Conservation (phyloP, 306 rosid species). For the Hippophae gyantsensis region DNA sequence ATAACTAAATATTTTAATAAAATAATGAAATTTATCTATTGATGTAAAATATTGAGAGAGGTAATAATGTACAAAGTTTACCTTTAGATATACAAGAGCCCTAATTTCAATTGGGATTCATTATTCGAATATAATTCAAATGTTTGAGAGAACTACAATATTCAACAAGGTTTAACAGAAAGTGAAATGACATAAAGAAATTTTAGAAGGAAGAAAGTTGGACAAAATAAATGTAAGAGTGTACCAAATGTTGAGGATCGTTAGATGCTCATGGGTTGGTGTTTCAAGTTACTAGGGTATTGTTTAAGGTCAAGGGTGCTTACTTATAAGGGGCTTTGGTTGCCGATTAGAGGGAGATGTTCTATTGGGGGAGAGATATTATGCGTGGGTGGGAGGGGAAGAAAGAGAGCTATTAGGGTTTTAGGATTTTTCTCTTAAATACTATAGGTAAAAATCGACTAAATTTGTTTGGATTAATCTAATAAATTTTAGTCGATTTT, state of each 20-base stretch:
- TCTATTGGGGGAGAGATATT: no score
- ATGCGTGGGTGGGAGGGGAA: no score
- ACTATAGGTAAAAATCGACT: no score
- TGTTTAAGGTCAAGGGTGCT: no score
- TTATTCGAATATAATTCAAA: conserved; percentile 41
- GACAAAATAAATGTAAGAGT: conserved; percentile 58
- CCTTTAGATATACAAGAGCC: conserved; percentile 42
- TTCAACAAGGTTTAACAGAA: conserved; percentile 8
- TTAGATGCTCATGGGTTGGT: no score
- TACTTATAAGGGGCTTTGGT: no score
- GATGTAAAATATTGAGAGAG: neutral
- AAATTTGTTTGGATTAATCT: no score
- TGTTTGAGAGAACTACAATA: conserved; percentile 58
- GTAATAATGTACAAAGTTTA: conserved; percentile 24
- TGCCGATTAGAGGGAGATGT: no score
- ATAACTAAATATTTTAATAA: conserved; percentile 31
- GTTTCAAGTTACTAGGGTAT: no score
- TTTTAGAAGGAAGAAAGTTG: neutral
- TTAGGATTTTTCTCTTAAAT: no score
- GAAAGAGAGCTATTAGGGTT: no score
- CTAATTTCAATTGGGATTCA: conserved; percentile 33
- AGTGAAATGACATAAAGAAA: neutral
- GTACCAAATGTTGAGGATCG: neutral
- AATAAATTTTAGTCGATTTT: no score
- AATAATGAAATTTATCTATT: conserved; percentile 8